Evolutionary conservation across 2,329 filamentous ascomycete genomes (phyloP).

Genomic region (Fusarium mangiferae): DNA sequence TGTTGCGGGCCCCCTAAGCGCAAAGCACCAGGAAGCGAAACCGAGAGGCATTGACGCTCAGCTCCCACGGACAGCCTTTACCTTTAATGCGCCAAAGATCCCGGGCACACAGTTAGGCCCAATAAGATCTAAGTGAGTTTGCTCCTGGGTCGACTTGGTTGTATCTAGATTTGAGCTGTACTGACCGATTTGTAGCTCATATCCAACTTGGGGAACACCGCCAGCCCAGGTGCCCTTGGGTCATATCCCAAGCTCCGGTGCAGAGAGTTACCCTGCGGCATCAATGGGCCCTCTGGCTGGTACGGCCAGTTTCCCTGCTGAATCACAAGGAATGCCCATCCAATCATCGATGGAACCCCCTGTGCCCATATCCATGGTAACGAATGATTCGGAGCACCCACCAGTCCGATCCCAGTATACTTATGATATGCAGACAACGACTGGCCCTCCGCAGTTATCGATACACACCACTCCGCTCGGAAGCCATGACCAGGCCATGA

Average conservation of each 20-base stretch:
- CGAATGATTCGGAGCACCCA: conserved; percentile 59
- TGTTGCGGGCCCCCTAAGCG: conserved; percentile 65
- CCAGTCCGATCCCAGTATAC: conserved; percentile 65
- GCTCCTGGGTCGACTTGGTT: neutral
- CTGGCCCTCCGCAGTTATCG: conserved; percentile 62
- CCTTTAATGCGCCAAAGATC: conserved; percentile 67
- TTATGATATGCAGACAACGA: conserved; percentile 63
- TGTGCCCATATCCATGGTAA: conserved; percentile 61
- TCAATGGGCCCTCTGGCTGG: conserved; percentile 63
- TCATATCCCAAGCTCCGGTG: conserved; percentile 60
- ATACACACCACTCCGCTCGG: conserved; percentile 50
- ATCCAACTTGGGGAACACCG: conserved; percentile 64
- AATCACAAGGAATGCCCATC: conserved; percentile 64
- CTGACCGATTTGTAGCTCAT: conserved; percentile 60
- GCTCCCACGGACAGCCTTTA: conserved; percentile 66
- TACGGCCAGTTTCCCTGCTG: conserved; percentile 58
- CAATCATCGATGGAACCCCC: conserved; percentile 64
- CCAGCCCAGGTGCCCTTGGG: conserved; percentile 57
- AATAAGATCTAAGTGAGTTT: conserved; percentile 68
- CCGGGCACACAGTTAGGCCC: conserved; percentile 62
- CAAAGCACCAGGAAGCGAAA: conserved; percentile 66
- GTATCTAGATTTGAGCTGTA: neutral
- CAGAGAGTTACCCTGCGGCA: conserved; percentile 61
- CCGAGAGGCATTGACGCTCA: conserved; percentile 63
- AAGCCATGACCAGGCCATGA: conserved; percentile 58